Evolutionary conservation across 495 filamentous ascomycete species (phyloP).

Genomic region (Penicillium soppii): DNA sequence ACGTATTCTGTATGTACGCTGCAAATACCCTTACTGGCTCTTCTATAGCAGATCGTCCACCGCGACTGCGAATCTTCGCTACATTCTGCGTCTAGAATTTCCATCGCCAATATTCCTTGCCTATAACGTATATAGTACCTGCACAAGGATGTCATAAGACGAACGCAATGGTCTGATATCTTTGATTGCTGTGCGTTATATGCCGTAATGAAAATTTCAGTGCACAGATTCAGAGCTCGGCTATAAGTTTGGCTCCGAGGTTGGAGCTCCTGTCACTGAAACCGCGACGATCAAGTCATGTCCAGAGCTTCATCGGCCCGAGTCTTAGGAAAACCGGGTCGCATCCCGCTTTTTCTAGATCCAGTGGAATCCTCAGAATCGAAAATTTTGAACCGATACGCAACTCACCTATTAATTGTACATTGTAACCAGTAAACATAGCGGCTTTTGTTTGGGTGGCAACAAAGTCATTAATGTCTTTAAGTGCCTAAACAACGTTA

Average conservation of each 20-base stretch:
- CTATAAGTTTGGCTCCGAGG: background rate
- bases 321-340: background rate
- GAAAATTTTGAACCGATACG: background rate
- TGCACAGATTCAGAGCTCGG: background rate
- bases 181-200: background rate
- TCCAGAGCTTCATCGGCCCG: conserved; percentile 16
- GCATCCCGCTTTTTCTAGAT: background rate
- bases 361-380: background rate
- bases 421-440: no score
- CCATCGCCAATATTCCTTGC: background rate
- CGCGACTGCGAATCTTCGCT: background rate
- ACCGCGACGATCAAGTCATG: conserved; percentile 12
- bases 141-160: background rate
- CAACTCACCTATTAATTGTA: no score
- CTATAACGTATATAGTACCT: background rate
- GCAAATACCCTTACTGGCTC: background rate
- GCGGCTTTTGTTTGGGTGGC: background rate
- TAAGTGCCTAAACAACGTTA: background rate
- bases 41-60: background rate
- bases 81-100: background rate
- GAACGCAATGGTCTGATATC: background rate
- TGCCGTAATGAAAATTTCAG: background rate
- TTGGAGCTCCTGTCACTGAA: conserved; percentile 13
- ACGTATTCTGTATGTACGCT: no score
- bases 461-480: conserved; percentile 4